These are phyloP conservation scores for Fusarium veterinarium DNA, from an alignment of 2,329 filamentous ascomycete genomes.

Conservation along the genomic window DNA sequence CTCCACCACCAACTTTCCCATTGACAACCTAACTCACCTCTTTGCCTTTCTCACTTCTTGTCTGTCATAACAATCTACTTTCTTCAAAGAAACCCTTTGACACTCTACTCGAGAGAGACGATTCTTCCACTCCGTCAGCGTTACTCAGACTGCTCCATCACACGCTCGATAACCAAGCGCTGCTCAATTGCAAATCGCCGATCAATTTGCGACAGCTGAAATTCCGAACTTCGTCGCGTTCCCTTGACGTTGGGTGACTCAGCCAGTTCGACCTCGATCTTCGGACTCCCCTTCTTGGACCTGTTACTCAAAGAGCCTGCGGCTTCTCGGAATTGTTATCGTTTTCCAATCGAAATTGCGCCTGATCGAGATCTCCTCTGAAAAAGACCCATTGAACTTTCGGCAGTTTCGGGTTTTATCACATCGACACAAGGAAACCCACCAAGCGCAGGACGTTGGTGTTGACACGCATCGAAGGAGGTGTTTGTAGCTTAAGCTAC, in stretches of 20 bases:
- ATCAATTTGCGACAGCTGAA: slow-evolving; percentile 32
- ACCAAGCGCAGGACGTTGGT: slow-evolving; percentile 39
- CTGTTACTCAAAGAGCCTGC: background rate
- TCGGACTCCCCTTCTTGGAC: slow-evolving; percentile 16
- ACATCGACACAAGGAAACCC: slow-evolving; percentile 11
- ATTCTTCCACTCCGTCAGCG: slow-evolving; percentile 13
- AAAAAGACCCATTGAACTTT: background rate
- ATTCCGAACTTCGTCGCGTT: slow-evolving; percentile 14
- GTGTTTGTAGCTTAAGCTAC: slow-evolving; percentile 26
- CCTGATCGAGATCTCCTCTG: slow-evolving; percentile 1
- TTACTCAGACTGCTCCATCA: slow-evolving; percentile 5
- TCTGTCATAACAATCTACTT: slow-evolving; percentile 29
- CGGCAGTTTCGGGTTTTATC: slow-evolving; percentile 11
- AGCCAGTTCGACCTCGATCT: slow-evolving; percentile 33
- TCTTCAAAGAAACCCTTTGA: slow-evolving; percentile 25
- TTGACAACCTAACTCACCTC: slow-evolving; percentile 44
- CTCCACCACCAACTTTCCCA: slow-evolving; percentile 45
- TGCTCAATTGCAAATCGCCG: slow-evolving; percentile 19
- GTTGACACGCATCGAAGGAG: slow-evolving; percentile 15
- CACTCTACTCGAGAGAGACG: slow-evolving; percentile 17
- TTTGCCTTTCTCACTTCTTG: slow-evolving; percentile 33
- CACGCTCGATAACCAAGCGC: slow-evolving; percentile 1
- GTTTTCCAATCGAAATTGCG: slow-evolving; percentile 17
- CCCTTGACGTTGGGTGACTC: slow-evolving; percentile 36
- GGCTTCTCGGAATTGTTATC: slow-evolving; percentile 14